phyloP scores from a whole-genome alignment of 192 early-diverging fungal species.

The Gonapodya sp. region DNA sequence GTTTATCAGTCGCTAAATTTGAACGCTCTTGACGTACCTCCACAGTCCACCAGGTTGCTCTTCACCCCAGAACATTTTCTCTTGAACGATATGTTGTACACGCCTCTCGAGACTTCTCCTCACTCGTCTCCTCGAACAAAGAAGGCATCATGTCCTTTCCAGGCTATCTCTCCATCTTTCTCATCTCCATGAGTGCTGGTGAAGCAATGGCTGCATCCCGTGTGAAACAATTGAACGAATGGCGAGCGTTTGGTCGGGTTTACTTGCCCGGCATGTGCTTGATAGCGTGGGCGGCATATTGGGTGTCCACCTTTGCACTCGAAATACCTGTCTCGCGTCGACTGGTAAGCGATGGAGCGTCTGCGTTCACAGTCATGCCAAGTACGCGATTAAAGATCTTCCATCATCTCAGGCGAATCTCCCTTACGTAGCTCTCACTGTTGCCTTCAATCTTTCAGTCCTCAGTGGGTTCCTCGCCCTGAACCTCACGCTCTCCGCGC shows the following conservation, averaged over 20 bases:
- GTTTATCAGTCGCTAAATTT: too few relatives aligned
- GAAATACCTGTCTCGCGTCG: constrained; percentile 58
- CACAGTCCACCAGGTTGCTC: constrained; percentile 50
- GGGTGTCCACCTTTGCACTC: constrained; percentile 36
- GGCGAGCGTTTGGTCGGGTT: neutral
- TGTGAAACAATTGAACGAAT: neutral
- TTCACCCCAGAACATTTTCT: constrained; percentile 66
- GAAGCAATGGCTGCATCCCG: constrained; percentile 37
- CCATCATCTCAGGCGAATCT: constrained; percentile 32
- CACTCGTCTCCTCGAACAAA: constrained; percentile 72
- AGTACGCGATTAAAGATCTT: constrained; percentile 23
- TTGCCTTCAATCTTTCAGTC: constrained; percentile 54
- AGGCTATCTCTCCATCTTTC: constrained; percentile 78
- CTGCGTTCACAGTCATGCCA: neutral
- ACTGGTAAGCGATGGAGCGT: constrained; percentile 33
- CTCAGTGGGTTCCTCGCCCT: constrained; percentile 51
- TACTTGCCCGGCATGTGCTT: constrained; percentile 26
- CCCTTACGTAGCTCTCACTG: constrained; percentile 70
- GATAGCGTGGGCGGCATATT: constrained; percentile 34
- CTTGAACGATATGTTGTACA: constrained; percentile 38
- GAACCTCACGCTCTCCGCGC: constrained; percentile 26
- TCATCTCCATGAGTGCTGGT: constrained; percentile 68
- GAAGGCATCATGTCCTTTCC: constrained; percentile 80
- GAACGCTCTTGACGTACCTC: too few relatives aligned
- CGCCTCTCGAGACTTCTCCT: constrained; percentile 4